A percentile compares a stretch with the other conserved stretches of the same genome.
These are phyloP conservation scores for Boletus reticulatus DNA, from an alignment of 768 basidiomycete species.

Conservation along the genomic window DNA sequence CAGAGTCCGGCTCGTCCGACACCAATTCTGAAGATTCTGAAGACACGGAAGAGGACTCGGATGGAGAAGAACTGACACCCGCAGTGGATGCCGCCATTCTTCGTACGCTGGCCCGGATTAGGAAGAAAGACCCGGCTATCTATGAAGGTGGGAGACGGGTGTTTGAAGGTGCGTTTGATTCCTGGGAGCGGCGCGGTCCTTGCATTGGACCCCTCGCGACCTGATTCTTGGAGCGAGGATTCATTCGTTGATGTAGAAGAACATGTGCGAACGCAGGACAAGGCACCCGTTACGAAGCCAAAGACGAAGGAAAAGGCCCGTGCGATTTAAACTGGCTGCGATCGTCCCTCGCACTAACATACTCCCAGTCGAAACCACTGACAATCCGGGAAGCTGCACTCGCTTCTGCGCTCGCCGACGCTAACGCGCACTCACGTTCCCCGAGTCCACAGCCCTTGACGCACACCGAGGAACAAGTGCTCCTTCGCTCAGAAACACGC, in stretches of 20 bases:
- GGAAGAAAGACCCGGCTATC: conserved; percentile 78
- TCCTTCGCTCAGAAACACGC: conserved; percentile 78
- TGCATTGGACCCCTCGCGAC: not conserved
- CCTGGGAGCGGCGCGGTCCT: not conserved
- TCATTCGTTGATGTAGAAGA: conserved; percentile 53
- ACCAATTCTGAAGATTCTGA: conserved; percentile 55
- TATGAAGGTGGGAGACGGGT: conserved; percentile 71
- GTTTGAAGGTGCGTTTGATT: conserved; percentile 65
- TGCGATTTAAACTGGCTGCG: not conserved
- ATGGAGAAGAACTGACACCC: conserved; percentile 93
- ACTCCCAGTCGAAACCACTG: conserved; percentile 59
- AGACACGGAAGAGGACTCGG: conserved; percentile 87
- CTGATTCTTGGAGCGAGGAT: not conserved
- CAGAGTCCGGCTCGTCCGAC: conserved; percentile 24
- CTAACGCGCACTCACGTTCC: conserved; percentile 49
- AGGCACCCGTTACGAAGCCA: conserved; percentile 18
- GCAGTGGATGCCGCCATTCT: conserved; percentile 93
- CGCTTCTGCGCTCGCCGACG: conserved; percentile 52
- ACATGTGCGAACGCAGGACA: conserved; percentile 40
- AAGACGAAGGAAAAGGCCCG: conserved; percentile 53
- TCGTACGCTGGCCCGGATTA: conserved; percentile 83
- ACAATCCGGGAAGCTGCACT: conserved; percentile 75
- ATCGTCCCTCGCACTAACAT: conserved; percentile 1
- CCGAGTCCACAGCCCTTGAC: conserved; percentile 59
- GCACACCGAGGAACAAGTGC: conserved; percentile 74